These are phyloP conservation scores for Neurospora sp. DNA, from an alignment of 2,329 filamentous ascomycete genomes.

Conservation along the genomic window DNA sequence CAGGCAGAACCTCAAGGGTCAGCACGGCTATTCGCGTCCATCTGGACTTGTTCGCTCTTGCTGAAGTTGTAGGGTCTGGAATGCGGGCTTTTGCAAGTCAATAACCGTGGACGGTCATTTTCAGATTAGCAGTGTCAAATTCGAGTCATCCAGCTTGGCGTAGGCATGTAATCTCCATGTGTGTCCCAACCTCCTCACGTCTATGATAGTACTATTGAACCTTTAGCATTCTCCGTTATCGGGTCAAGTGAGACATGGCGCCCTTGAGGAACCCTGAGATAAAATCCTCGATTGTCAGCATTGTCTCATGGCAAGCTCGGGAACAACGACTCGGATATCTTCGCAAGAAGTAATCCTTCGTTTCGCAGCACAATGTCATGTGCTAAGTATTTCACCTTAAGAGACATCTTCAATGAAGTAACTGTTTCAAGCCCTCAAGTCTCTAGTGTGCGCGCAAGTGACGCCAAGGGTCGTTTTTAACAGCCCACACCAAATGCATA, in stretches of 20 bases:
- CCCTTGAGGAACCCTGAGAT: not conserved
- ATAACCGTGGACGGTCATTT: slow-evolving; percentile 3
- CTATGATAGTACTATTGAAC: not conserved
- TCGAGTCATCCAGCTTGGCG: not conserved
- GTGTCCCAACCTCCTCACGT: not conserved
- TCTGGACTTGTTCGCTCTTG: slow-evolving; percentile 9
- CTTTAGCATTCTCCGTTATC: not conserved
- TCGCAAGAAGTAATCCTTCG: not conserved
- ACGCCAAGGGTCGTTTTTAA: not conserved
- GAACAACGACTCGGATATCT: not conserved
- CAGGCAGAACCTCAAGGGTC: not conserved
- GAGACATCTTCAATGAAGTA: not conserved
- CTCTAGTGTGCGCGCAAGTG: not conserved
- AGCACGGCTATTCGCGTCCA: not conserved
- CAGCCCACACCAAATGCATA: not conserved
- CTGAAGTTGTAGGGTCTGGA: slow-evolving; percentile 17
- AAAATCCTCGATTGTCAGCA: not conserved
- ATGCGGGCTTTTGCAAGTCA: slow-evolving; percentile 20
- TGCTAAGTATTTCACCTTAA: not conserved
- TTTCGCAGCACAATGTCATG: not conserved
- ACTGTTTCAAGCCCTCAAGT: not conserved
- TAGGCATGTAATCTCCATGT: not conserved
- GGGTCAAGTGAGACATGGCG: not conserved
- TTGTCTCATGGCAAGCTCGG: not conserved
- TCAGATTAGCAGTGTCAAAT: not conserved